Percentiles rank a stretch among this genome's conserved stretches.
Evolutionary conservation across 2,329 filamentous ascomycete species (phyloP).

Genomic region (Stromatinia cepivora): DNA sequence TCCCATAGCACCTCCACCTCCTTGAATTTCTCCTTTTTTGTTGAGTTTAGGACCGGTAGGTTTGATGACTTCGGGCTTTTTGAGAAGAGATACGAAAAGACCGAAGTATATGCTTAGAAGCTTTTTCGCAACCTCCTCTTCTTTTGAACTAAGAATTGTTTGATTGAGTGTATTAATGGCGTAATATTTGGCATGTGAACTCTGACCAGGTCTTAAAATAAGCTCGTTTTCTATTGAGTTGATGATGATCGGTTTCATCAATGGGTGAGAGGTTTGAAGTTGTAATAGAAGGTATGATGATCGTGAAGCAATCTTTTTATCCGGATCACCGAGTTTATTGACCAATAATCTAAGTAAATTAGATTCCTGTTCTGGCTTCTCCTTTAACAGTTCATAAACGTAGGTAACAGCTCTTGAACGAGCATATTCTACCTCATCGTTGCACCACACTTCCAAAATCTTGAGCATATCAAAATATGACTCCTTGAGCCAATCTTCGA

Average conservation of each 20-base stretch:
- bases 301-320: slow-evolving; percentile 92
- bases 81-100: slow-evolving; percentile 80
- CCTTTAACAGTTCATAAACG: slow-evolving; percentile 85
- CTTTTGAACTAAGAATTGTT: slow-evolving; percentile 83
- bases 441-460: slow-evolving; percentile 87
- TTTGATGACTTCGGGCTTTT: slow-evolving; percentile 49
- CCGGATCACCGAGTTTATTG: slow-evolving; percentile 94
- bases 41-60: slow-evolving; percentile 47
- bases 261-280: slow-evolving; percentile 80
- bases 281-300: slow-evolving; percentile 94
- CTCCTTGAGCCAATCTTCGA: slow-evolving; percentile 93
- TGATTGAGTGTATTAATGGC: slow-evolving; percentile 96
- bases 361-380: slow-evolving; percentile 96
- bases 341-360: slow-evolving; percentile 88
- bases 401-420: slow-evolving; percentile 86
- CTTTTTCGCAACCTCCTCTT: slow-evolving; percentile 76
- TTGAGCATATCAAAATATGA: slow-evolving; percentile 93
- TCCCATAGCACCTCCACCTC: slow-evolving; percentile 52
- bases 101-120: slow-evolving; percentile 91
- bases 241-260: slow-evolving; percentile 91
- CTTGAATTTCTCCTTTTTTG: slow-evolving; percentile 52
- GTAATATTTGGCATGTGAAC: slow-evolving; percentile 87
- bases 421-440: slow-evolving; percentile 93
- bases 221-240: slow-evolving; percentile 83
- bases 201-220: slow-evolving; percentile 84